A percentile compares a stretch with the other conserved stretches of the same genome.
Conservation (phyloP, 2,329 filamentous ascomycete genomes). For the Dothistroma septosporum region DNA sequence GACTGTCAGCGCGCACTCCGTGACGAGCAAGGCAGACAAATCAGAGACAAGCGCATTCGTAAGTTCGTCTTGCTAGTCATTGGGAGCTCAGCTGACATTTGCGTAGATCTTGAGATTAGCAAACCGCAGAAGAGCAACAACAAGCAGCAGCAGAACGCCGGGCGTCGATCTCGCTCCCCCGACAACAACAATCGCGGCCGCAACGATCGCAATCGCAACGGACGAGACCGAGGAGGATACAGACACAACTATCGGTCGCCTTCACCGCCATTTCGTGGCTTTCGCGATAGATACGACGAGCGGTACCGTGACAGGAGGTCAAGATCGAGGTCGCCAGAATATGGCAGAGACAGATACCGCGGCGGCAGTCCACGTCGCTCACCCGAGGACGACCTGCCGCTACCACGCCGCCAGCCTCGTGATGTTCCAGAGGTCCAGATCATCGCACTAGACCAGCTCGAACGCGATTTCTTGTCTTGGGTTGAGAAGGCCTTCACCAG, state of each 20-base stretch:
- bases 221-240: slow-evolving; percentile 56
- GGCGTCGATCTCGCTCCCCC: slow-evolving; percentile 57
- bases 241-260: slow-evolving; percentile 42
- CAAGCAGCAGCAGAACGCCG: slow-evolving; percentile 22
- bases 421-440: slow-evolving; percentile 89
- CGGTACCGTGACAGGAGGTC: slow-evolving; percentile 36
- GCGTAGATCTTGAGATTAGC: slow-evolving; percentile 78
- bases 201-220: slow-evolving; percentile 49
- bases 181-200: slow-evolving; percentile 53
- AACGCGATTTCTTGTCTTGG: slow-evolving; percentile 75
- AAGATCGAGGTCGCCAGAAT: slow-evolving; percentile 32
- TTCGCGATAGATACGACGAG: slow-evolving; percentile 33
- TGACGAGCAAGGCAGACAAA: slow-evolving; percentile 71
- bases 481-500: slow-evolving; percentile 71
- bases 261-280: slow-evolving; percentile 40
- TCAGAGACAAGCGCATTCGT: slow-evolving; percentile 93
- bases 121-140: slow-evolving; percentile 64
- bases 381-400: slow-evolving; percentile 60
- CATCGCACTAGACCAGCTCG: slow-evolving; percentile 72
- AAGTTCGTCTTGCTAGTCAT: slow-evolving; percentile 41
- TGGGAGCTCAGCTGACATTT: slow-evolving; percentile 31
- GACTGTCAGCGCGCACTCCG: slow-evolving; percentile 73
- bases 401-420: slow-evolving; percentile 67
- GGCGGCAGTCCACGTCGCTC: slow-evolving; percentile 62
- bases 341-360: slow-evolving; percentile 39